Evolutionary conservation across 2,329 filamentous ascomycete species (phyloP).

Genomic region (Tolypocladium endophyticum): DNA sequence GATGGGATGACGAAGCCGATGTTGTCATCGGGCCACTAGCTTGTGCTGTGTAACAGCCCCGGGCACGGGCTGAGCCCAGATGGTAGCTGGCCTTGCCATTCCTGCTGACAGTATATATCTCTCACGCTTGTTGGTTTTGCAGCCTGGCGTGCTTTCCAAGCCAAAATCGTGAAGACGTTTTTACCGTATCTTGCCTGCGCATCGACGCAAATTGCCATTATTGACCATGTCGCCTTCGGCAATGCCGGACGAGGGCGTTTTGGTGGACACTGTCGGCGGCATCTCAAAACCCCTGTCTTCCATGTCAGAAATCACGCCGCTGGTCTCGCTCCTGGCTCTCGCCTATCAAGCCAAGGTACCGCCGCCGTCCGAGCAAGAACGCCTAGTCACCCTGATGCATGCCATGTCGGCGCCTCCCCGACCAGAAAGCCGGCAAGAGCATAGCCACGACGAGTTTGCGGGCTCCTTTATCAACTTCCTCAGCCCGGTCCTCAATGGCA

Average conservation of each 20-base stretch:
- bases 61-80: background rate
- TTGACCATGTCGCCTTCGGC: conserved; percentile 25
- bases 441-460: conserved; percentile 15
- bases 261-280: conserved; percentile 16
- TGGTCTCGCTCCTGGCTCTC: conserved; percentile 22
- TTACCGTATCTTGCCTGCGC: background rate
- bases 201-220: background rate
- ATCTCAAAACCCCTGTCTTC: conserved; percentile 19
- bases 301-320: conserved; percentile 19
- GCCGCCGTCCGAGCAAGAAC: conserved; percentile 12
- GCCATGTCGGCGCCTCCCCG: conserved; percentile 12
- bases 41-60: background rate
- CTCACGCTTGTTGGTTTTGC: background rate
- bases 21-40: background rate
- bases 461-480: conserved; percentile 19
- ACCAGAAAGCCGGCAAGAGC: background rate
- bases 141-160: too few relatives aligned
- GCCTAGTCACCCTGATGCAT: conserved; percentile 22
- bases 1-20: background rate
- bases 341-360: conserved; percentile 19
- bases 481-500: conserved; percentile 21
- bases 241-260: conserved; percentile 9
- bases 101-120: background rate
- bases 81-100: background rate
- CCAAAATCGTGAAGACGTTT: background rate